Percentiles rank a stretch among this genome's conserved stretches.
phyloP scores from a whole-genome alignment of 2,329 filamentous ascomycete species.

The Neonectria magnoliae region DNA sequence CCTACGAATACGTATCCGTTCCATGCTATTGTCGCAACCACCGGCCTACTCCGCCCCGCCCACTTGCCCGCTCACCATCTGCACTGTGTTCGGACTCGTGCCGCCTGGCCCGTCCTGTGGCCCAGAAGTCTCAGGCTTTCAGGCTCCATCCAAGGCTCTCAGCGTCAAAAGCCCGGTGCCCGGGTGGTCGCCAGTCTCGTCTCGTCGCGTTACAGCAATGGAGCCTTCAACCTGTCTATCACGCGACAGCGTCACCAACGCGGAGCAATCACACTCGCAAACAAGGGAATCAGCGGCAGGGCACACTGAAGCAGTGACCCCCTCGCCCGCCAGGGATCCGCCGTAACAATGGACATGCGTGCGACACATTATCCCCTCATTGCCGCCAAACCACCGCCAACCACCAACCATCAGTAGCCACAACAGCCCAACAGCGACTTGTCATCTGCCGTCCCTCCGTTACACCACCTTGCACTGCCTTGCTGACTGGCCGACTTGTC shows the following conservation, averaged over 20 bases:
- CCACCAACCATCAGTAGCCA: slow-evolving; percentile 15
- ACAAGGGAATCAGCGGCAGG: not conserved
- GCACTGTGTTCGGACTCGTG: slow-evolving; percentile 9
- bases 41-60: slow-evolving; percentile 8
- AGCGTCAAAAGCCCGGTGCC: not conserved
- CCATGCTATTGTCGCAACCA: slow-evolving; percentile 7
- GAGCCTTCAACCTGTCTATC: not conserved
- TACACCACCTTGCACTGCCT: slow-evolving; percentile 20
- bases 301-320: not conserved
- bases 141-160: not conserved
- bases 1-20: not conserved
- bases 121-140: slow-evolving; percentile 1
- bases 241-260: not conserved
- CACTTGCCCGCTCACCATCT: not conserved
- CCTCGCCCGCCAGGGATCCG: not conserved
- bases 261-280: not conserved
- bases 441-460: slow-evolving; percentile 6
- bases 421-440: slow-evolving; percentile 3
- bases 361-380: not conserved
- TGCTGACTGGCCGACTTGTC: slow-evolving; percentile 6
- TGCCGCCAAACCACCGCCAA: not conserved
- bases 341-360: not conserved
- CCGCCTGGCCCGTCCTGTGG: slow-evolving; percentile 6
- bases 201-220: not conserved
- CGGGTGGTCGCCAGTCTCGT: not conserved